Evolutionary conservation across 345 rosid genomes (phyloP).

Genomic region (Rhizophora mangle): DNA sequence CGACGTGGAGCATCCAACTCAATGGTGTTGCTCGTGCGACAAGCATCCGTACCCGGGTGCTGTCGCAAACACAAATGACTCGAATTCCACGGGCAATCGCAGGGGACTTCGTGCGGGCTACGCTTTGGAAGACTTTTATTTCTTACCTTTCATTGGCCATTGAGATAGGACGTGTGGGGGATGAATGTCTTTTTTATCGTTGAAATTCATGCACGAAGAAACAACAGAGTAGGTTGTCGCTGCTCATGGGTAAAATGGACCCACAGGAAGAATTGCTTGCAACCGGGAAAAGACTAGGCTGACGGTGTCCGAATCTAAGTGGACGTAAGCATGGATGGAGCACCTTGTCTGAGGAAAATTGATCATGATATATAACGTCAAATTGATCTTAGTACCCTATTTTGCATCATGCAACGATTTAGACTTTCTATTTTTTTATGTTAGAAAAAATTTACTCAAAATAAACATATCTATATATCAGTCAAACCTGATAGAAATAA

Average conservation of each 20-base stretch:
- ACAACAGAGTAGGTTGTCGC: not conserved
- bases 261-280: conserved; percentile 18
- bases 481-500: too few species aligned
- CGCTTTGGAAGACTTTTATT: not conserved
- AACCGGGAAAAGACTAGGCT: not conserved
- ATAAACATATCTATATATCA: too few species aligned
- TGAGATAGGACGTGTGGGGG: conserved; percentile 17
- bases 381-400: too few species aligned
- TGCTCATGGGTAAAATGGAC: not conserved
- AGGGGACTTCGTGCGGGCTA: not conserved
- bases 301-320: conserved; percentile 12
- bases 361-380: conserved; percentile 20
- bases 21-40: conserved; percentile 36
- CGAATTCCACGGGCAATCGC: conserved; percentile 20
- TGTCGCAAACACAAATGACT: conserved; percentile 13
- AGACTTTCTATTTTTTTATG: too few species aligned
- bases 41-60: conserved; percentile 34
- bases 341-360: conserved; percentile 28
- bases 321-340: conserved; percentile 28
- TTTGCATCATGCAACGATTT: too few species aligned
- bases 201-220: conserved; percentile 34
- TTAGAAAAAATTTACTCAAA: too few species aligned
- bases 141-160: not conserved
- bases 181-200: not conserved
- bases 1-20: conserved; percentile 22